Percentiles rank a stretch among this genome's conserved stretches.
These are phyloP conservation scores for Boletellus sp. DNA, from an alignment of 1,284 basidiomycete species.

Conservation along the genomic window DNA sequence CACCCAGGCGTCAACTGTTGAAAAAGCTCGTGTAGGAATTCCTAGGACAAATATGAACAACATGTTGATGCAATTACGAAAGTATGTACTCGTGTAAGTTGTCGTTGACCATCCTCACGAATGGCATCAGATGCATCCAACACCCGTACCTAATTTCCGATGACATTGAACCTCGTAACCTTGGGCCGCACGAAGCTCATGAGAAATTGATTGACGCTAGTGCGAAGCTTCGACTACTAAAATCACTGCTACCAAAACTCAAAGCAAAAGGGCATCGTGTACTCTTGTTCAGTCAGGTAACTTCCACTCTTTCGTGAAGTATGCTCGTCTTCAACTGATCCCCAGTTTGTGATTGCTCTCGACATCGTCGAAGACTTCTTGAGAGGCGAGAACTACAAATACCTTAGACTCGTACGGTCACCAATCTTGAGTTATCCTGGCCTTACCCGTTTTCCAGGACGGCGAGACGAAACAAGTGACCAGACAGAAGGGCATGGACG, in stretches of 20 bases:
- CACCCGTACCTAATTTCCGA: slow-evolving; percentile 87
- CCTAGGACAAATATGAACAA: slow-evolving; percentile 66
- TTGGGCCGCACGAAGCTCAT: slow-evolving; percentile 64
- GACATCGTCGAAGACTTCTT: slow-evolving; percentile 94
- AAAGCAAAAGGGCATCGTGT: slow-evolving; percentile 90
- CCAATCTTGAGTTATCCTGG: not conserved
- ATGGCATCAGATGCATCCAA: slow-evolving; percentile 63
- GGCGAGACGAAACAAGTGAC: slow-evolving; percentile 84
- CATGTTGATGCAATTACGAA: slow-evolving; percentile 82
- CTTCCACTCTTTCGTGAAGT: slow-evolving; percentile 16
- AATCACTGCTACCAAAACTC: slow-evolving; percentile 80
- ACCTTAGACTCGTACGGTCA: slow-evolving; percentile 75
- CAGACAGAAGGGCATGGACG: slow-evolving; percentile 93
- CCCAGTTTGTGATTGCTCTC: slow-evolving; percentile 91
- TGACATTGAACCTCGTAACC: slow-evolving; percentile 74
- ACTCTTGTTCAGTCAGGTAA: slow-evolving; percentile 95
- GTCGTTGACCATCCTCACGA: slow-evolving; percentile 2
- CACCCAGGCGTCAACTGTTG: slow-evolving; percentile 38
- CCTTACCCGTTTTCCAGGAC: slow-evolving; percentile 52
- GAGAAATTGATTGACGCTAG: slow-evolving; percentile 82
- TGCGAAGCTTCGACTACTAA: slow-evolving; percentile 84
- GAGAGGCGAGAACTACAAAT: slow-evolving; percentile 84
- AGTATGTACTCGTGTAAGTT: slow-evolving; percentile 45
- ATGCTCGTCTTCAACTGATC: not conserved
- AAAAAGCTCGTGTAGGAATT: slow-evolving; percentile 31